Base-by-base conservation (phyloP, 345 rosid genomes). In the Cardiospermum halicacabum region DNA sequence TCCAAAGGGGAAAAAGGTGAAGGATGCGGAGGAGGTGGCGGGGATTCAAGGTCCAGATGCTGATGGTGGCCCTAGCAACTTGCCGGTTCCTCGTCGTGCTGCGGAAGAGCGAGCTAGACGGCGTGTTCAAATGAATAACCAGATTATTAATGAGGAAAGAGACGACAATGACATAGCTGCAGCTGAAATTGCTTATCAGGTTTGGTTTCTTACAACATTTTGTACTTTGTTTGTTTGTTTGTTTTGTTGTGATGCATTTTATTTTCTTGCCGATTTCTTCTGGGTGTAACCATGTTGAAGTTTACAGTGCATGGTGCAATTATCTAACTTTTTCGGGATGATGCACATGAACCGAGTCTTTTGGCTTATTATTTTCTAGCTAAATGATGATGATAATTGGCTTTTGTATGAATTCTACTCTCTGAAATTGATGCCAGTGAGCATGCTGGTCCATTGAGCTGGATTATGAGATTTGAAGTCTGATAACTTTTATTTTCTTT, bases 1-100 rank as follows among this genome's bases (percentile, higher is more conserved):
- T 80, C 99, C 99, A 1, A 95, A 87, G 72, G 97, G 97, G 19
- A 95, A 81, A 82, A 95, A 95, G 74, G 66, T 80, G 56, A 95
- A 84, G 81, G 66, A 84, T 11, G 95, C 79, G 12, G 84, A 84
- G 30, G 85, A 68, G 60, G 59, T 15, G 11, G 53, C 49, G 50
- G 42, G 34, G 65, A 27, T 22, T n/a, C n/a, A n/a, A 34, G n/a
- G 34, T 21, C 22, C 8, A 62, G 50, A 64, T 67, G 89, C 62
- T n/a, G 75, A 64, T 54, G 60, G 67, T 68, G 80, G 31, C 13
- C 62, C 72, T 0, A 22, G 16, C 26, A 82, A 71, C 19, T 18
- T 25, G 45, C 53, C 66, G 18, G 47, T 80, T 70, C 83, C 97
- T n/a, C 81, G 75, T 49, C 22, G 40, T 22, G 99, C 97, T 73